These are phyloP conservation scores for Blakeslea trispora DNA, from an alignment of 371 early-diverging fungal species.

Conservation along the genomic window DNA sequence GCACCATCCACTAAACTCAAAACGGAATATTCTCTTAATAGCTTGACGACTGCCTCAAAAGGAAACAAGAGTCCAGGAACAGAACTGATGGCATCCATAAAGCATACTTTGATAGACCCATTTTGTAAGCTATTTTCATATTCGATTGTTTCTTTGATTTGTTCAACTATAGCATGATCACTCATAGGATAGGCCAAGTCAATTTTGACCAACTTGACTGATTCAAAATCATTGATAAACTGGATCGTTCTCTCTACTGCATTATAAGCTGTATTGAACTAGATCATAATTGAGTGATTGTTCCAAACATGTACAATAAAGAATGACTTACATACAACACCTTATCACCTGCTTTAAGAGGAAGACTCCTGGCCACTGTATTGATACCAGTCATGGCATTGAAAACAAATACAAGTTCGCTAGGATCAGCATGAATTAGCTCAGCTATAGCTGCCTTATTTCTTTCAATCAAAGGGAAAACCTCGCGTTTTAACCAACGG, in stretches of 20 bases:
- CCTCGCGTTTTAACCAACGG: slow-evolving; percentile 21
- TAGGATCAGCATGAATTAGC: slow-evolving; percentile 37
- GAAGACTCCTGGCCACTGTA: slow-evolving; percentile 44
- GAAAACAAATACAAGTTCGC: slow-evolving; percentile 40
- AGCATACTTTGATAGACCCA: slow-evolving; percentile 43
- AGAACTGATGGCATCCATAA: slow-evolving; percentile 64
- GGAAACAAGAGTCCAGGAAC: slow-evolving; percentile 62
- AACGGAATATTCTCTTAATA: slow-evolving; percentile 54
- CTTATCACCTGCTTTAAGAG: slow-evolving; percentile 46
- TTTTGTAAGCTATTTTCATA: slow-evolving; percentile 37
- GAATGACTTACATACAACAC: slow-evolving; percentile 26
- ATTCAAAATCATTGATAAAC: slow-evolving; percentile 32
- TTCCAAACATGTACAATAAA: background rate
- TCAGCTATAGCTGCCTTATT: slow-evolving; percentile 14
- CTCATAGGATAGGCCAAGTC: slow-evolving; percentile 36
- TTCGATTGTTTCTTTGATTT: slow-evolving; percentile 30
- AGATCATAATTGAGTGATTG: no score
- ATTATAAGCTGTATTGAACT: slow-evolving; percentile 53
- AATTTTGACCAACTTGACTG: slow-evolving; percentile 35
- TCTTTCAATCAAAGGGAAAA: slow-evolving; percentile 6
- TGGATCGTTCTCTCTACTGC: slow-evolving; percentile 42
- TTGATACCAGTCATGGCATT: slow-evolving; percentile 49
- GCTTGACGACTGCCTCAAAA: slow-evolving; percentile 50
- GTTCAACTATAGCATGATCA: slow-evolving; percentile 32
- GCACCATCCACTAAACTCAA: slow-evolving; percentile 72